Base-by-base conservation (phyloP, 2,329 filamentous ascomycete genomes). In the Pseudohalonectria lignicola region DNA sequence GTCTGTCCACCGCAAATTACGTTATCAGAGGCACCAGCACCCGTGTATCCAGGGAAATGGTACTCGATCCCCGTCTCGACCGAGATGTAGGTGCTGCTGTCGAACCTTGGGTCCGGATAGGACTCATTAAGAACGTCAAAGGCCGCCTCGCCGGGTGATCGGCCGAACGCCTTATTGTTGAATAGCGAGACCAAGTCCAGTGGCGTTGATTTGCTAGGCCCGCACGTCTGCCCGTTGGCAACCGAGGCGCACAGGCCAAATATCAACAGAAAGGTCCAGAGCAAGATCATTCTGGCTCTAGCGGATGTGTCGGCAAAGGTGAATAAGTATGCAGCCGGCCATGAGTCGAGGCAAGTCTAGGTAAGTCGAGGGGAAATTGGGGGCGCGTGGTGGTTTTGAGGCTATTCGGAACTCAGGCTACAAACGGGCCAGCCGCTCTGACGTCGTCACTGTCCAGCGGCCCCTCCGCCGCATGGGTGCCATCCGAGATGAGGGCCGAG, bases 101-200 rank as follows among this genome's bases (percentile, higher is more conserved):
- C 39, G 12, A 59, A 34, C 13, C 45, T 42, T 2, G 57, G 53
- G 11, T 51, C 52, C 6, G 64, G 63, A 40, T 62, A 68, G 0
- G 64, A 64, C 35, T 66, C 56, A 31, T 59, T 57, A 3, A 59
- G 44, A 2, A 41, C 45, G 39, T 69, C 63, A 41, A 69, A 66
- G n/a, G 60, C 52, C 1, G 66, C 60, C 45, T 69, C 63, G 2
- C 63, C 63, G 1, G 66, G 60, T 11, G 53, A 52, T 0, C 55
- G 54, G 3, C 63, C 63, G 41, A 70, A 68, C 2, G 53, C 66
- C 39, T 65, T 66, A 47, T 69, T 69, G 51, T 70, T 67, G 51
- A 62, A 64, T 31, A 57, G 55, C 0, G 49, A 15, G 0, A 51
- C 47, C 17, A 68, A 46, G 11, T 59, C 49, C 3, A 62, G 32